These are phyloP conservation scores for Cercophora newfieldiana DNA, from an alignment of 495 filamentous ascomycete genomes.

Conservation along the genomic window DNA sequence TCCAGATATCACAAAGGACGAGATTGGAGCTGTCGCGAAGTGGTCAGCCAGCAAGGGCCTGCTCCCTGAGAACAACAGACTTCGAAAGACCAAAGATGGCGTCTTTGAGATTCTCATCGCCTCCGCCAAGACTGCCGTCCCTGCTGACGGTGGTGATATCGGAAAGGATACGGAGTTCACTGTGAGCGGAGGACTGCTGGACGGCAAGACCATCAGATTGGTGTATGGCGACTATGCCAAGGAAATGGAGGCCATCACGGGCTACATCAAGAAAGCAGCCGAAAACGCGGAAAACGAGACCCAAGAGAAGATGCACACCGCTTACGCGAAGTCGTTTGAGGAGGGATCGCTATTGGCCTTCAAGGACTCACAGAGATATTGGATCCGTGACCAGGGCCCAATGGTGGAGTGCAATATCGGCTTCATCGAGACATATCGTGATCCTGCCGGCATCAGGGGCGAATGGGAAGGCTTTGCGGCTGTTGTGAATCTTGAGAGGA, in stretches of 20 bases:
- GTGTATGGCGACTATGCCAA: slow-evolving; percentile 81
- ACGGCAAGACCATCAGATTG: slow-evolving; percentile 67
- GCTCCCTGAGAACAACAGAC: slow-evolving; percentile 80
- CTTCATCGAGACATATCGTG: slow-evolving; percentile 95
- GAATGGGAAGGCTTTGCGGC: slow-evolving; percentile 97
- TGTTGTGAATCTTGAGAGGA: slow-evolving; percentile 77
- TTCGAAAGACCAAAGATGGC: slow-evolving; percentile 70
- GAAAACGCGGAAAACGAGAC: slow-evolving; percentile 79
- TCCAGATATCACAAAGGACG: slow-evolving; percentile 77
- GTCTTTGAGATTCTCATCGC: slow-evolving; percentile 84
- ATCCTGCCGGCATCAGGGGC: slow-evolving; percentile 88
- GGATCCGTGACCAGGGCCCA: slow-evolving; percentile 91
- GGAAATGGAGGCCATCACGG: slow-evolving; percentile 78
- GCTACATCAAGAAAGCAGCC: slow-evolving; percentile 68
- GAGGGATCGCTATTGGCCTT: slow-evolving; percentile 83
- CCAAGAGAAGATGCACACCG: slow-evolving; percentile 79
- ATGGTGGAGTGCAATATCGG: slow-evolving; percentile 89
- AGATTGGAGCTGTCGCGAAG: slow-evolving; percentile 70
- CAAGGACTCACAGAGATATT: slow-evolving; percentile 86
- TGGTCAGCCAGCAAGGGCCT: slow-evolving; percentile 73
- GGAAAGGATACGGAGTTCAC: slow-evolving; percentile 65
- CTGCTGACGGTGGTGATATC: slow-evolving; percentile 64
- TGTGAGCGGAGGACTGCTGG: slow-evolving; percentile 60
- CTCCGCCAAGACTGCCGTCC: slow-evolving; percentile 55
- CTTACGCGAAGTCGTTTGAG: slow-evolving; percentile 83